Conservation (phyloP, 495 filamentous ascomycete species). For the Hypoxylon fragiforme region DNA sequence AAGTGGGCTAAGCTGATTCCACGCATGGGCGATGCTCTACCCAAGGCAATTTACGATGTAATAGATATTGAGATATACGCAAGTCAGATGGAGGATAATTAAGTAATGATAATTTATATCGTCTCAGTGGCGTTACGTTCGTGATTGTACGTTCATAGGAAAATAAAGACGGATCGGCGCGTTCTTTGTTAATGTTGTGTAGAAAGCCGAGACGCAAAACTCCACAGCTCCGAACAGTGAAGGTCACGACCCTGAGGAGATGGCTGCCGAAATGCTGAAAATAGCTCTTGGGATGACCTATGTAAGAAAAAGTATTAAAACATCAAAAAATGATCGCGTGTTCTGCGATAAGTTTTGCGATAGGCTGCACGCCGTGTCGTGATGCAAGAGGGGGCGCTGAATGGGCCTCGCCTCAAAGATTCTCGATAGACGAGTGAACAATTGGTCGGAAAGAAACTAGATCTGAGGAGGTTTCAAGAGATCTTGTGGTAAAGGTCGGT, state of each 20-base stretch:
- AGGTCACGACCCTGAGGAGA: conserved; percentile 2
- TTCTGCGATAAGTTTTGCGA: conserved; percentile 26
- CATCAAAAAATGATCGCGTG: conserved; percentile 2
- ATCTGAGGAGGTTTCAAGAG: conserved; percentile 31
- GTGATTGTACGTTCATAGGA: not conserved
- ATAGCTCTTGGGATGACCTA: no score
- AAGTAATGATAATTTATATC: conserved; percentile 6
- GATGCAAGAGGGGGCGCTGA: conserved; percentile 13
- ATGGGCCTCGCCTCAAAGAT: conserved; percentile 25
- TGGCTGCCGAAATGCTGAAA: no score
- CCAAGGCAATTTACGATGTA: conserved; percentile 4
- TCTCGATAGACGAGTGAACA: conserved; percentile 8
- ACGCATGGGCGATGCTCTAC: conserved; percentile 20
- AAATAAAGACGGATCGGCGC: conserved; percentile 5
- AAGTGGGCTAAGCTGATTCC: conserved; percentile 2
- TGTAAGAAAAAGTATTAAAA: no score
- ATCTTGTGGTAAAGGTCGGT: conserved; percentile 37
- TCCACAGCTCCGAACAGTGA: conserved; percentile 17
- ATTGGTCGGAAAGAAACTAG: conserved; percentile 35
- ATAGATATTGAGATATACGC: no score
- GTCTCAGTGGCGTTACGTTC: no score
- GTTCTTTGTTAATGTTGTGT: conserved; percentile 14
- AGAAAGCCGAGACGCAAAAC: conserved; percentile 14
- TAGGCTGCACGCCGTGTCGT: conserved; percentile 17
- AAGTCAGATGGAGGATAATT: conserved; percentile 7